Percentiles rank a stretch among this genome's conserved stretches.
These are phyloP conservation scores for Hawksworthiomyces lignivorus DNA, from an alignment of 2,329 filamentous ascomycete genomes.

Conservation along the genomic window DNA sequence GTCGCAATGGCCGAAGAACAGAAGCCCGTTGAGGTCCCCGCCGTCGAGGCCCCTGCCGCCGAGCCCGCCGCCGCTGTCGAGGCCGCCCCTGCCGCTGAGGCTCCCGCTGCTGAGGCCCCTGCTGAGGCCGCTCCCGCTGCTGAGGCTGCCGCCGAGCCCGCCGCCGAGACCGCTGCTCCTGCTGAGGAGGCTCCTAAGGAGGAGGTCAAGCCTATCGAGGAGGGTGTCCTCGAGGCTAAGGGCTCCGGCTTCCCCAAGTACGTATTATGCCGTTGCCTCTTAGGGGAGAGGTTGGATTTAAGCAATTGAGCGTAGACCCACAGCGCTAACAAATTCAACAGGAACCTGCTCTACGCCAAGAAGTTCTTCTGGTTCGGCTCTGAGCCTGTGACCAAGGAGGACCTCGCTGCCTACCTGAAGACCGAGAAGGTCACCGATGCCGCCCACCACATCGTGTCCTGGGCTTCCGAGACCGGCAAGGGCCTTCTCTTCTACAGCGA, in stretches of 20 bases:
- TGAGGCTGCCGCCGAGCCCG: constrained; percentile 26
- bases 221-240: constrained; percentile 86
- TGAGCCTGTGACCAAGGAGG: constrained; percentile 65
- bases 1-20: constrained; percentile 65
- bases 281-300: too few species aligned
- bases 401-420: constrained; percentile 70
- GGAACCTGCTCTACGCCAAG: constrained; percentile 85
- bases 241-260: constrained; percentile 81
- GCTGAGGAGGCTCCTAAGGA: constrained; percentile 35
- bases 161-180: constrained; percentile 29
- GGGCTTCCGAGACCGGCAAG: constrained; percentile 91
- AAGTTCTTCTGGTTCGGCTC: constrained; percentile 84
- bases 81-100: constrained; percentile 15
- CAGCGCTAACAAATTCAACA: constrained; percentile 27
- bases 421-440: constrained; percentile 73
- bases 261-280: constrained; percentile 29
- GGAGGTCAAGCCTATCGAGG: constrained; percentile 52
- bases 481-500: constrained; percentile 89
- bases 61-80: constrained; percentile 20
- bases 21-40: constrained; percentile 58
- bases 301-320: too few species aligned
- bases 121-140: constrained; percentile 33
- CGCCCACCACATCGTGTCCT: constrained; percentile 73
- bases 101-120: constrained; percentile 24
- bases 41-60: constrained; percentile 16